Base-by-base conservation (phyloP, 768 basidiomycete genomes). In the Lactarius indigo region DNA sequence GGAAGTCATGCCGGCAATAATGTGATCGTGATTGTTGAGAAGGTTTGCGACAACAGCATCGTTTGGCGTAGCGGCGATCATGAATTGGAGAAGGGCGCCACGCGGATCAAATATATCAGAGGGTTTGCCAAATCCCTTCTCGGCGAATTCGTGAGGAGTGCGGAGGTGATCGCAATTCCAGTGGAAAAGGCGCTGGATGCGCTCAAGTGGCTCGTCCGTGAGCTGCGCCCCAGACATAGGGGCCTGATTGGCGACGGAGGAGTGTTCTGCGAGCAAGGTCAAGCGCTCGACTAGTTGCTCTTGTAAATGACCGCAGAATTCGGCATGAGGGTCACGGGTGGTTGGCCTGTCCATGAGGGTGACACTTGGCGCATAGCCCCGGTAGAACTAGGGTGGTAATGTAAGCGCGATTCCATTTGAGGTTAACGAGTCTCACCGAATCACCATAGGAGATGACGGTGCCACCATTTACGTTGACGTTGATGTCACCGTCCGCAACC, bases 401-500 rank as follows among this genome's bases (percentile, higher is more conserved):
- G 61, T 56, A 54, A 64, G 56, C 31, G 64, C 39, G 35, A 20
- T 52, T 23, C 30, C 15, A 23, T 12, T 23, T 26, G 1, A 26
- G 39, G 23, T 5, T 26, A 12, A 26, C 44, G 39, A 61, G 63
- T 91, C 65, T 63, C 31, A 66, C 65, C 61, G 65, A 66, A 61
- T 66, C 61, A n/a, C 65, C 65, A 2, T 63, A 66, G 28, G 65
- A 66, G 31, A 66, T 63, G 44, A 66, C 56, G 0, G 39, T 28
- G 57, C 56, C 57, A 35, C 26, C 61, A 57, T 63, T 88, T 76
- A 98, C 81, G 80, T 98, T 97, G 74, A 99, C 78, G 76, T 98
- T 98, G 80, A 97, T 85, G 77, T 97, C 90, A 31, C 91, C 92
- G 72, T 97, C 93, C 15, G 84, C 83, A 18, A 99, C 93, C 74